A percentile compares a stretch with the other conserved stretches of the same genome.
These are phyloP conservation scores for Oenanthe sinensis DNA, from an alignment of 129 eudicot genomes.

Conservation along the genomic window DNA sequence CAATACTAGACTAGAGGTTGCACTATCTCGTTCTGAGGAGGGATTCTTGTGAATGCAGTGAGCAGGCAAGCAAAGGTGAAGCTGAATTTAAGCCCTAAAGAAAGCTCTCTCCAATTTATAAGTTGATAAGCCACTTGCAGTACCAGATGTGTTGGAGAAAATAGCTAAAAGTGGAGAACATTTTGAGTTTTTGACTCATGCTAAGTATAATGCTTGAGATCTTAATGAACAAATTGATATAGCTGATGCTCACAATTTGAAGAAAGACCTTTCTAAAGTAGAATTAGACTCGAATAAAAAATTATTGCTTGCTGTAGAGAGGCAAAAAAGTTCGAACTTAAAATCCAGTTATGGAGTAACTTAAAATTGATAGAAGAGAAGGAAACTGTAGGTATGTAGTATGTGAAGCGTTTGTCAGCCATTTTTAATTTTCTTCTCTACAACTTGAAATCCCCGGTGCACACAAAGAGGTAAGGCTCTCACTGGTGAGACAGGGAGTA, in stretches of 20 bases:
- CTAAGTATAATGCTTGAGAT: slow-evolving; percentile 16
- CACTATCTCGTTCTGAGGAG: slow-evolving; percentile 39
- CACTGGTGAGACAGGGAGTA: too few relatives aligned
- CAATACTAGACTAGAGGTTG: slow-evolving; percentile 33
- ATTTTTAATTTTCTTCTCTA: slow-evolving; percentile 26
- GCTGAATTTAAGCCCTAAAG: slow-evolving; percentile 39
- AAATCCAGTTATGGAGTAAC: slow-evolving; percentile 22
- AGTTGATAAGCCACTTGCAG: slow-evolving; percentile 49
- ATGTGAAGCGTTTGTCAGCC: slow-evolving; percentile 46
- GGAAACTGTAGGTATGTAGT: slow-evolving; percentile 32
- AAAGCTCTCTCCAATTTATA: slow-evolving; percentile 35
- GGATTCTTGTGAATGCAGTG: slow-evolving; percentile 30
- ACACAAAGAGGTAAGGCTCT: slow-evolving; percentile 45
- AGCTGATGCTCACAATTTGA: slow-evolving; percentile 32
- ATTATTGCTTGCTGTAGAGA: slow-evolving; percentile 43
- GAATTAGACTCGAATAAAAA: slow-evolving; percentile 47
- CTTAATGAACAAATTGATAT: slow-evolving; percentile 31
- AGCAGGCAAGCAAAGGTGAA: slow-evolving; percentile 60
- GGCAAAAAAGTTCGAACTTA: slow-evolving; percentile 24
- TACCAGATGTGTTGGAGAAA: slow-evolving; percentile 39
- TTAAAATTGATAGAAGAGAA: slow-evolving; percentile 44
- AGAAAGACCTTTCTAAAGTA: slow-evolving; percentile 35
- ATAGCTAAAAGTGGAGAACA: not conserved
- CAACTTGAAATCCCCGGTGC: slow-evolving; percentile 38
- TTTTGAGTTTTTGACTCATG: slow-evolving; percentile 19